These are phyloP conservation scores for Scheffersomyces segobiensis DNA, from an alignment of 1,139 yeast genomes.

Conservation along the genomic window DNA sequence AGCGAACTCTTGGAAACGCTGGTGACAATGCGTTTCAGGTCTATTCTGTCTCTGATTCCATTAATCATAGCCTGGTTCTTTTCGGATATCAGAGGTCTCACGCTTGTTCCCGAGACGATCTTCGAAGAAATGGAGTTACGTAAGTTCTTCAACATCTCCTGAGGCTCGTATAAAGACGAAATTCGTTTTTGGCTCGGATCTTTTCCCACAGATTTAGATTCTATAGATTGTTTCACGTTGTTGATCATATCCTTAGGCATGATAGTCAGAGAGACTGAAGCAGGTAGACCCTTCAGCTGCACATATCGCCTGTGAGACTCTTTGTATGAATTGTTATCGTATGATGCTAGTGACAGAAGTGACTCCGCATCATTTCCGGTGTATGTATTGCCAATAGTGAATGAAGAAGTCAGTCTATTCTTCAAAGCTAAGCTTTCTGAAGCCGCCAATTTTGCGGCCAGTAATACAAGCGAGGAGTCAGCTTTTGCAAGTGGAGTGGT, in stretches of 20 bases:
- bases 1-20: slow-evolving; percentile 1
- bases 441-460: neutral
- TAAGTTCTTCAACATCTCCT: slow-evolving; percentile 19
- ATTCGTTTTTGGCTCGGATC: slow-evolving; percentile 10
- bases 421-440: neutral
- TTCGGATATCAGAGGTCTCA: slow-evolving; percentile 1
- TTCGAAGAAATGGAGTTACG: slow-evolving; percentile 17
- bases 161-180: slow-evolving; percentile 11
- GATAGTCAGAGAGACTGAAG: neutral
- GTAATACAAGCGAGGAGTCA: neutral
- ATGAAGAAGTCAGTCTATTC: neutral
- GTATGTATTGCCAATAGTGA: too few relatives aligned
- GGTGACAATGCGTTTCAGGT: slow-evolving; percentile 13
- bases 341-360: neutral
- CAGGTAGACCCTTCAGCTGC: neutral
- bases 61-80: slow-evolving; percentile 17
- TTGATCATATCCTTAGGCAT: slow-evolving; percentile 12
- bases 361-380: neutral
- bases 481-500: neutral
- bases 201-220: slow-evolving; percentile 10
- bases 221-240: slow-evolving; percentile 13
- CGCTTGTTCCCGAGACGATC: slow-evolving; percentile 4
- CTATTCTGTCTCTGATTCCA: slow-evolving; percentile 22
- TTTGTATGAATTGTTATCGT: neutral
- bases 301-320: neutral